Evolutionary conservation across 345 rosid genomes (phyloP), one percentile per base, ranked within the genome.

Genomic region (Populus euphratica): DNA sequence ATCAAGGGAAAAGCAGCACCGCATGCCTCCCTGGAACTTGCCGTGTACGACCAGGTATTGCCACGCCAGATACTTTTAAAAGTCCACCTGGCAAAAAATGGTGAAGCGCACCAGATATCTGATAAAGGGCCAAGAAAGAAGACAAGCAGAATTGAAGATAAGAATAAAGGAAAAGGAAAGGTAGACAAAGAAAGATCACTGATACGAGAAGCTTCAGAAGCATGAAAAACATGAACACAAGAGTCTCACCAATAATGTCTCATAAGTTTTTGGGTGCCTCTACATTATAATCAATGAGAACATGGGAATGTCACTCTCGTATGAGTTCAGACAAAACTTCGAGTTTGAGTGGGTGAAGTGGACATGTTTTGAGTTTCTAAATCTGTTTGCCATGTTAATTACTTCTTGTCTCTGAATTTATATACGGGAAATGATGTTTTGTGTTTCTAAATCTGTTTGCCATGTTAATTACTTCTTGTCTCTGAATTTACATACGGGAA

Each of bases 171-270:
- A 18, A 2, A 20, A 18, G 9, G 56, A 17, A 18, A 6, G 23
- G 9, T 14, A 14, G 18, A 12, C 50, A 12, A 3, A 23, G n/a
- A n/a, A 2, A 52, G 59, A 18, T 18, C 23, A 52, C 23, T 1
- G 7, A 20, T 6, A 52, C n/a, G 7, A 18, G 39, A 14, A 66
- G 56, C 33, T 27, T 10, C 33, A 27, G 49, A 31, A 43, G 61
- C 70, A 47, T 44, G 79, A 66, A 61, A 78, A 31, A 41, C 25
- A 25, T 14, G 72, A 75, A 12, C 41, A 54, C 52, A 49, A 23
- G 33, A 47, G 13, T 3, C 6, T 62, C 70, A 33, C 1, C 23
- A 8, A 14, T 2, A 16, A 11, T 23, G 29, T 9, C 64, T 9
- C 3, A 5, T n/a, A 10, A n/a, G 63, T 13, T n/a, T n/a, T 11